Evolutionary conservation across 768 basidiomycete genomes (phyloP), one percentile per base, ranked within the genome.

Genomic region (Auriscalpium orientale): DNA sequence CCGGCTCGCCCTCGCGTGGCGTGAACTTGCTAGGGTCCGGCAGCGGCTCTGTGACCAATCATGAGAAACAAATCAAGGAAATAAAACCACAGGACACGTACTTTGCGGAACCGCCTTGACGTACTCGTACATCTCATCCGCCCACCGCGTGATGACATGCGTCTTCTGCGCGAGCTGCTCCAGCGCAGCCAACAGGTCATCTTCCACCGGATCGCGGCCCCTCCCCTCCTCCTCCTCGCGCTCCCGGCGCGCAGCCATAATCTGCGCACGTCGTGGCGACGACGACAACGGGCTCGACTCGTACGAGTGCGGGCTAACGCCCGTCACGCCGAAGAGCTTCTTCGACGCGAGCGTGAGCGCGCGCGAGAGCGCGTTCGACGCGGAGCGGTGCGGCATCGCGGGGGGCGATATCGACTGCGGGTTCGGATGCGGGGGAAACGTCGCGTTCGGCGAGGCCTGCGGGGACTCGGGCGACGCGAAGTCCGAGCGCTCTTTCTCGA

Each of bases 161-260:
- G 95, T 95, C 79, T 98, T 99, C 77, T 97, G 91, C 37, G 95
- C 95, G 3, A 95, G 74, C 60, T 95, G 89, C 66, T 98, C 95
- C 45, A 98, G 73, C 20, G 73, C 69, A 2, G 76, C 81, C n/a
- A 97, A 72, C 16, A 97, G 70, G 57, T 83, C 82, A 58, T 95
- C 91, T 62, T 97, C 93, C 62, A 88, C 73, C 1, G 86, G 86
- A 63, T 89, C 86, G 16, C 34, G 51, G 28, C 28, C 28, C 56
- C 6, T 28, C 18, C 16, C 37, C 51, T 76, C 73, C 6, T 66
- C 72, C 48, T 63, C 66, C 16, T 76, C 76, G 4, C 70, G 72
- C 28, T 28, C 28, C 28, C 28, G 28, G 49, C 60, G 49, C 38
- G 16, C 50, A 76, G 79, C 51, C 74, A 86, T 74, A 34, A 85